Conservation (phyloP, 768 basidiomycete species). For the Russula virescens region DNA sequence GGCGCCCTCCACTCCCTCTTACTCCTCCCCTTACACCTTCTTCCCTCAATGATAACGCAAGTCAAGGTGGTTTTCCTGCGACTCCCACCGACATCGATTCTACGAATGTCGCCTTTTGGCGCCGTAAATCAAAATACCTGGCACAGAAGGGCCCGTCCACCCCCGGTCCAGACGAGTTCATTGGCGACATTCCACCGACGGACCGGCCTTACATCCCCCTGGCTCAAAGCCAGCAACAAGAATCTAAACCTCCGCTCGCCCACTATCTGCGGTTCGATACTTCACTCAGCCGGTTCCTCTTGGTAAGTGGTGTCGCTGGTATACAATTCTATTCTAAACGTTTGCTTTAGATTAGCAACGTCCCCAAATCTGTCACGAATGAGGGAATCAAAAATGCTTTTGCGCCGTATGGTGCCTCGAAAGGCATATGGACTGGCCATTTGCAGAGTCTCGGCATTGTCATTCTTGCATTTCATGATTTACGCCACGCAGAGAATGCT, state of each 20-base stretch:
- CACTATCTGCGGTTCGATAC: constrained; percentile 3
- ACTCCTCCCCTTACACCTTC: constrained; percentile 72
- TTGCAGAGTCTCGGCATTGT: constrained; percentile 19
- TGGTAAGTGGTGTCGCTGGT: constrained; percentile 19
- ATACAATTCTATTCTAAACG: background rate
- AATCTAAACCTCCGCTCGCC: background rate
- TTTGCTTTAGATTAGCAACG: constrained; percentile 22
- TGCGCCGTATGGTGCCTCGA: constrained; percentile 17
- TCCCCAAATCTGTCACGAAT: constrained; percentile 6
- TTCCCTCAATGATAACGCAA: constrained; percentile 39
- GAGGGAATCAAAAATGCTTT: constrained; percentile 22
- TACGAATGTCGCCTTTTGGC: constrained; percentile 23
- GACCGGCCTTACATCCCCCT: constrained; percentile 8
- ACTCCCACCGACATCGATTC: constrained; percentile 27
- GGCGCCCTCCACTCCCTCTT: constrained; percentile 37
- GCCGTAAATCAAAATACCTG: constrained; percentile 5
- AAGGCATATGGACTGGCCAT: constrained; percentile 24
- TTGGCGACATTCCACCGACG: constrained; percentile 13
- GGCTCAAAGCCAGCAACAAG: constrained; percentile 1
- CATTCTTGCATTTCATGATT: constrained; percentile 24
- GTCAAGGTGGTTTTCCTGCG: constrained; percentile 31
- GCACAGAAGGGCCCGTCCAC: constrained; percentile 5
- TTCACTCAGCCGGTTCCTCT: constrained; percentile 29
- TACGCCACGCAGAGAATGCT: constrained; percentile 21
- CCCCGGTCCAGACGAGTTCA: background rate